Percentiles rank a stretch among this genome's conserved stretches.
These are phyloP conservation scores for Ganoderma lingzhi DNA, from an alignment of 1,284 basidiomycete genomes.

Conservation along the genomic window DNA sequence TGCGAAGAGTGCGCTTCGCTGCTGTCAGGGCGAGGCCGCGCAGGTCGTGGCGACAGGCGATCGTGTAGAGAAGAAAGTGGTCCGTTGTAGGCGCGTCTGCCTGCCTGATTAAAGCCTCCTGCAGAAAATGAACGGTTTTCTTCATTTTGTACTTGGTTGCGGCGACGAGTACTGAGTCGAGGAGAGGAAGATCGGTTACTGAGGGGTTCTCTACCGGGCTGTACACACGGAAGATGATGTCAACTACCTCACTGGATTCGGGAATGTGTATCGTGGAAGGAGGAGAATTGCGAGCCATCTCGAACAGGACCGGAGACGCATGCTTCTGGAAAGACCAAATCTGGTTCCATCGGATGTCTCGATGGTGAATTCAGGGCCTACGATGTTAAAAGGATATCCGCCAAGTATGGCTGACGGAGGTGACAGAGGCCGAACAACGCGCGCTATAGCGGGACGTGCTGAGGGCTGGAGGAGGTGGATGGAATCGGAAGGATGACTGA, in stretches of 20 bases:
- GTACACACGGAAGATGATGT: not conserved
- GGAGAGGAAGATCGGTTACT: conserved; percentile 25
- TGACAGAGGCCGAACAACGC: not conserved
- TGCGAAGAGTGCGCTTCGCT: conserved; percentile 15
- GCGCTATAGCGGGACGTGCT: not conserved
- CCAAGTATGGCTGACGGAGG: not conserved
- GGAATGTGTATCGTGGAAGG: not conserved
- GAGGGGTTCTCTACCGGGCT: not conserved
- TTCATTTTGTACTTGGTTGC: conserved; percentile 49
- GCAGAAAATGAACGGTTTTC: conserved; percentile 9
- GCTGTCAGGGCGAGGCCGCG: conserved; percentile 16
- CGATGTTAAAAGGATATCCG: not conserved
- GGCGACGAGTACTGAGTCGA: conserved; percentile 39
- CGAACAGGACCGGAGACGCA: not conserved
- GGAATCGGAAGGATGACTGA: not conserved
- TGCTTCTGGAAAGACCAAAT: not conserved
- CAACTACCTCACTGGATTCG: not conserved
- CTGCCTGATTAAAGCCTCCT: not conserved
- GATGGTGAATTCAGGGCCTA: not conserved
- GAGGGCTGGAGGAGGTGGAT: not conserved
- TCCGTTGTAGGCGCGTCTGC: not conserved
- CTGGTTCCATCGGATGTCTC: not conserved
- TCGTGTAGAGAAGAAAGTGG: conserved; percentile 16
- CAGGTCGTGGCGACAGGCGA: conserved; percentile 19
- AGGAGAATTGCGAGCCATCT: not conserved